Percentiles rank a stretch among this genome's conserved stretches.
Evolutionary conservation across 164 flowering plant species (phyloP).

Genomic region (Annona squamosa): DNA sequence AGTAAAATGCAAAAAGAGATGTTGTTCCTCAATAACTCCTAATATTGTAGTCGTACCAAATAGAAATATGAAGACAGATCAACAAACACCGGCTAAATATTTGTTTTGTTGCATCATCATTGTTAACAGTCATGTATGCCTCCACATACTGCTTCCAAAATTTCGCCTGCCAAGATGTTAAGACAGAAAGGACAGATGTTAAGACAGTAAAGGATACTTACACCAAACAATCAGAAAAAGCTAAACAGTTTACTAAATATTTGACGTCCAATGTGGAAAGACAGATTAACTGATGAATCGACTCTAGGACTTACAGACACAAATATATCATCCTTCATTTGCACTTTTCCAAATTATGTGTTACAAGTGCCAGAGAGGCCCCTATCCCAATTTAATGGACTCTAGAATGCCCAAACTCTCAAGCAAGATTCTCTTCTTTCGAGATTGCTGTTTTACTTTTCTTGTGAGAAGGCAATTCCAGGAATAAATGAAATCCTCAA

Average conservation of each 20-base stretch:
- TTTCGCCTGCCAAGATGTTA: conserved; percentile 47
- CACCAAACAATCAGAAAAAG: background rate
- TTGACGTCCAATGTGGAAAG: background rate
- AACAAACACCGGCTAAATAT: conserved; percentile 86
- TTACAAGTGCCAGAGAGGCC: too few relatives aligned
- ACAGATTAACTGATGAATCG: background rate
- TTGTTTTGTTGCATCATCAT: conserved; percentile 82
- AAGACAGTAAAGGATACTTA: background rate
- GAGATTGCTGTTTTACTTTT: too few relatives aligned
- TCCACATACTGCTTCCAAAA: conserved; percentile 99
- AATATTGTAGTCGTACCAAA: conserved; percentile 47
- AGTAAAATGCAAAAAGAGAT: background rate
- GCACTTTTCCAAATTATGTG: too few relatives aligned
- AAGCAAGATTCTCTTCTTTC: too few relatives aligned
- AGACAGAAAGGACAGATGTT: background rate
- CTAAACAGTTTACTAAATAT: background rate
- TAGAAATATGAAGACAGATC: conserved; percentile 74
- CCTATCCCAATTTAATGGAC: too few relatives aligned
- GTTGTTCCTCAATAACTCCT: background rate
- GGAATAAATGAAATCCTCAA: too few relatives aligned
- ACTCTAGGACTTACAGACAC: background rate
- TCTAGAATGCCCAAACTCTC: too few relatives aligned
- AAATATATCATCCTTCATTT: too few relatives aligned
- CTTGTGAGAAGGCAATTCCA: too few relatives aligned
- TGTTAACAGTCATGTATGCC: conserved; percentile 75